Evolutionary conservation across 257 asterid genomes (phyloP).

Genomic region (Lavandula angustifolia): DNA sequence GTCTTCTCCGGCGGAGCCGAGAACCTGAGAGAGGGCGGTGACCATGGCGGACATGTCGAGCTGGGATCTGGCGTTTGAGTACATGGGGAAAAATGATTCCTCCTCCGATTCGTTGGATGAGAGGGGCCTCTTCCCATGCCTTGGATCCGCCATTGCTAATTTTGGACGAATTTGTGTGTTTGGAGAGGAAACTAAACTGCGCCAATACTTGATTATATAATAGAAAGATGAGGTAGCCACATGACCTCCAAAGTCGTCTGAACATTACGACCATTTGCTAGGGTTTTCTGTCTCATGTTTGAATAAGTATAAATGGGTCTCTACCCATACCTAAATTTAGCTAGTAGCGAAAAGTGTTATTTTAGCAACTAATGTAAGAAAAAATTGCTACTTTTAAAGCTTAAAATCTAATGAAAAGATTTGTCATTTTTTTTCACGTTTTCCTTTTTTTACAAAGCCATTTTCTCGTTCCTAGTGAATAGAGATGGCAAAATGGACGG

Average conservation of each 20-base stretch:
- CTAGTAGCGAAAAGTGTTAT: too few relatives aligned
- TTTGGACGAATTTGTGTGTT: not conserved
- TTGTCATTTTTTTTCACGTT: too few relatives aligned
- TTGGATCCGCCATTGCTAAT: slow-evolving; percentile 39
- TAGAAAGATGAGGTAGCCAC: not conserved
- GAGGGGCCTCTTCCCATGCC: slow-evolving; percentile 54
- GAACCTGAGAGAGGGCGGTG: slow-evolving; percentile 81
- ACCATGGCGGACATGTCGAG: slow-evolving; percentile 87
- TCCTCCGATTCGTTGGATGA: slow-evolving; percentile 48
- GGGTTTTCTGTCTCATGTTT: slow-evolving; percentile 17
- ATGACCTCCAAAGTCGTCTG: slow-evolving; percentile 1
- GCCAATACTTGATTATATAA: too few relatives aligned
- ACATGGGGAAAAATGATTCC: slow-evolving; percentile 39
- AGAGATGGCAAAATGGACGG: too few relatives aligned
- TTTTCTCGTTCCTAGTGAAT: too few relatives aligned
- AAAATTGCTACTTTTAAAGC: too few relatives aligned
- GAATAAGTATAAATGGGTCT: not conserved
- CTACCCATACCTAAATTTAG: too few relatives aligned
- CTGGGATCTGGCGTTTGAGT: slow-evolving; percentile 66
- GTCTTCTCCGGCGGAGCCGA: slow-evolving; percentile 46
- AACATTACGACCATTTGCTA: slow-evolving; percentile 7
- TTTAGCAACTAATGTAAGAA: too few relatives aligned
- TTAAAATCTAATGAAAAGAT: too few relatives aligned
- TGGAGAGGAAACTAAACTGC: too few relatives aligned
- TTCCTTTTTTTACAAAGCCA: too few relatives aligned